Evolutionary conservation across 495 filamentous ascomycete species (phyloP), one percentile per base, ranked within the genome.

Genomic region (Penicillium canescens): DNA sequence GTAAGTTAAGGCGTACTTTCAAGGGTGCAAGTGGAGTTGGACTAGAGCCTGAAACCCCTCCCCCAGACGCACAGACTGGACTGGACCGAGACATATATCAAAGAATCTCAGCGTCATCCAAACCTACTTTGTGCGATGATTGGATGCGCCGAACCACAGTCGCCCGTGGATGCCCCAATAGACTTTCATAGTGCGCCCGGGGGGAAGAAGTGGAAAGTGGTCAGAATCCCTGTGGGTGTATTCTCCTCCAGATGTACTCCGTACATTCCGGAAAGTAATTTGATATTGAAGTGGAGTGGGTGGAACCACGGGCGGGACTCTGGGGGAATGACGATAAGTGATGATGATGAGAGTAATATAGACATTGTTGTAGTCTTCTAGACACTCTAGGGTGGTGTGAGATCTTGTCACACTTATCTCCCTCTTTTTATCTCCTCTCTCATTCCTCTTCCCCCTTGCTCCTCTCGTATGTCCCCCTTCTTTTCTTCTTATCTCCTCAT

Each of bases 31-130:
- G 35, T 21, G 42, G 40, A 51, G 35, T 18, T 7, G 38, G 16
- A 18, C 28, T 26, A 43, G 21, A 28, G 16, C 13, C 23, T 50
- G 35, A 42, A 42, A 50, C 23, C 23, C 46, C 37, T 24, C 12
- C 37, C 6, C 36, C n/a, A 37, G 24, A 47, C 57, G 60, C 57
- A 66, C 60, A 50, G 57, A 53, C 51, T 52, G 57, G 50, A 36
- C 45, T 56, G 52, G 61, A 39, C 55, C 60, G 54, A 55, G 50
- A 39, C 37, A 21, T 51, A 42, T 34, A 54, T 34, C 18, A 24
- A 47, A 33, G 33, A 65, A 60, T 65, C 64, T 55, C 54, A 55
- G 49, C 63, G 63, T 67, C 63, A 67, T 67, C 38, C 43, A 34
- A 11, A 34, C 26, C 20, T 16, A 40, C 8, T 18, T 6, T 18